Conservation (phyloP, 495 filamentous ascomycete species). For the Cercophora sp. region DNA sequence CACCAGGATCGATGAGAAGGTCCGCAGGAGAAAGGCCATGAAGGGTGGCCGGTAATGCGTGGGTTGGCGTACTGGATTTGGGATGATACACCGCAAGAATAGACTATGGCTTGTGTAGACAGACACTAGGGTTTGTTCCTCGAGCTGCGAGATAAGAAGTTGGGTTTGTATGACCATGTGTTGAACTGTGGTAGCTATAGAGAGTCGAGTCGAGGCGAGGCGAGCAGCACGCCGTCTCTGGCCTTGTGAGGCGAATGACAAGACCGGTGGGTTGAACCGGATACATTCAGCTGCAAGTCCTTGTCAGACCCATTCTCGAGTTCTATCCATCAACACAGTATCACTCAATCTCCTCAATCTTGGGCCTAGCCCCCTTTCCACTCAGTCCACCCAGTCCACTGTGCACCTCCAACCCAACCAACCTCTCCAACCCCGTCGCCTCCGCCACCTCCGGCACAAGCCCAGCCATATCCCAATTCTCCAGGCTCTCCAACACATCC, state of each 20-base stretch:
- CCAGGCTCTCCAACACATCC: slow-evolving; percentile 66
- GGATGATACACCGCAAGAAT: too few species aligned
- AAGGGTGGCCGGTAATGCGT: slow-evolving; percentile 37
- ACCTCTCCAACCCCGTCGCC: slow-evolving; percentile 22
- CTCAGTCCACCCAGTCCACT: slow-evolving; percentile 11
- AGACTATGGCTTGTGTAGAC: too few species aligned
- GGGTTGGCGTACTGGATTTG: too few species aligned
- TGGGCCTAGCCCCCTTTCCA: slow-evolving; percentile 23
- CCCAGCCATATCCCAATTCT: slow-evolving; percentile 61
- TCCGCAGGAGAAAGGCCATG: slow-evolving; percentile 68
- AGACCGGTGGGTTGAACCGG: too few species aligned
- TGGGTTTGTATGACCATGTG: neutral
- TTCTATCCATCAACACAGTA: too few species aligned
- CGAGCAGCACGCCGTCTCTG: too few species aligned
- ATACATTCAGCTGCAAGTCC: too few species aligned
- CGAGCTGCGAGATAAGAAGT: neutral
- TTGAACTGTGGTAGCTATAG: too few species aligned
- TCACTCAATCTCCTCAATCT: slow-evolving; percentile 47
- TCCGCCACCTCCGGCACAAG: slow-evolving; percentile 32
- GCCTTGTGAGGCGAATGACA: too few species aligned
- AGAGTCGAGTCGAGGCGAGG: too few species aligned
- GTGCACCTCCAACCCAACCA: slow-evolving; percentile 44
- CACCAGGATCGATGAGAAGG: slow-evolving; percentile 67
- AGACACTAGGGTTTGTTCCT: too few species aligned
- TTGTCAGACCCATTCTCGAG: too few species aligned